Percentiles rank a stretch among this genome's conserved stretches.
phyloP scores from a whole-genome alignment of 306 rosid species.

The Cajanus cajan region DNA sequence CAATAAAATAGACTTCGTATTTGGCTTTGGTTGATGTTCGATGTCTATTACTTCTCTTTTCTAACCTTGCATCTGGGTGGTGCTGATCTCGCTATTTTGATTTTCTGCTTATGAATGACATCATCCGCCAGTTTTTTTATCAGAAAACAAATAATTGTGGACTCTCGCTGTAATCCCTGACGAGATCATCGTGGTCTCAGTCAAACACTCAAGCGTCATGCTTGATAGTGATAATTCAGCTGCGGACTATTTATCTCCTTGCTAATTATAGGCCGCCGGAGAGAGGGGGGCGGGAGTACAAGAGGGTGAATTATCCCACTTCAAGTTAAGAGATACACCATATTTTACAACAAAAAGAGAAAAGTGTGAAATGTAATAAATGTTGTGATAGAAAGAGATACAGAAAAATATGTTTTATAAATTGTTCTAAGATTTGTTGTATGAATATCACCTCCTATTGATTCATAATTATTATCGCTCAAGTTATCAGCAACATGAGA shows the following conservation, averaged over 20 bases:
- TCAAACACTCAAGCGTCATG: neutral
- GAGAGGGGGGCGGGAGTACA: neutral
- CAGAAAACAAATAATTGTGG: neutral
- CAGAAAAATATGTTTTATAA: no score
- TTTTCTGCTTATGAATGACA: constrained; percentile 7
- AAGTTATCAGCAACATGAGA: neutral
- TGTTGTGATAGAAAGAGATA: no score
- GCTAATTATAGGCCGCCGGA: neutral
- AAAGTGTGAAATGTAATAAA: no score
- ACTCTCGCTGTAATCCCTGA: neutral
- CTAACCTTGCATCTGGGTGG: constrained; percentile 44
- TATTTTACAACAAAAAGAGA: no score
- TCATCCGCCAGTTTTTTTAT: neutral
- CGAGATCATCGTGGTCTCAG: neutral
- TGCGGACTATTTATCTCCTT: neutral
- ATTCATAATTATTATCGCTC: neutral
- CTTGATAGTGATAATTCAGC: neutral
- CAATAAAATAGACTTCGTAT: neutral
- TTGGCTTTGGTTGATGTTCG: constrained; percentile 21
- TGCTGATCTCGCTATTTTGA: constrained; percentile 1
- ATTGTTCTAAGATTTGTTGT: no score
- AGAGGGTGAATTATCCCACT: neutral
- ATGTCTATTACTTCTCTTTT: neutral
- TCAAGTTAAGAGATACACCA: neutral
- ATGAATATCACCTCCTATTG: neutral